phyloP scores from a whole-genome alignment of 164 flowering plant genomes.

The Umbilicus rupestris region DNA sequence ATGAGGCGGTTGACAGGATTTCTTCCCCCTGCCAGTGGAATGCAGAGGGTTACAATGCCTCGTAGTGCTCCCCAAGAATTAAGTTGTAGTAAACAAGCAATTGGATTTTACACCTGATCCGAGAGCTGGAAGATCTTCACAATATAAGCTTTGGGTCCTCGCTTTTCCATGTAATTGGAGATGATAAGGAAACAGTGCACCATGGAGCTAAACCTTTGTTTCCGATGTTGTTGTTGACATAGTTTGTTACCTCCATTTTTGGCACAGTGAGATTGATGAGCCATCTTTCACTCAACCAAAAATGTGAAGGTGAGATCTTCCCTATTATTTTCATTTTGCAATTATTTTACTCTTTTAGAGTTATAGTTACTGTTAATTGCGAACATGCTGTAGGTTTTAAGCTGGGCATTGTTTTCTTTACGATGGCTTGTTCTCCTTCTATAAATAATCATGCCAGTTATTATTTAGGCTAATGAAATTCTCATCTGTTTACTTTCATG shows the following conservation, averaged over 20 bases:
- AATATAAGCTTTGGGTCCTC: slow-evolving; percentile 89
- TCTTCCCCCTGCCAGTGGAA: no score
- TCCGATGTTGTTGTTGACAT: slow-evolving; percentile 83
- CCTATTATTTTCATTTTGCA: background rate
- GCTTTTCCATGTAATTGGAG: slow-evolving; percentile 91
- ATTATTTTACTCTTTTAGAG: background rate
- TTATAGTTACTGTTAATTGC: background rate
- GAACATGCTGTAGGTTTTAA: background rate
- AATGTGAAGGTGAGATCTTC: slow-evolving; percentile 48
- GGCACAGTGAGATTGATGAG: slow-evolving; percentile 98
- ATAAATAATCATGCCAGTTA: no score
- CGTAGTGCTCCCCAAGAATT: no score
- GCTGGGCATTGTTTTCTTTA: background rate
- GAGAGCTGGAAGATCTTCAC: slow-evolving; percentile 78
- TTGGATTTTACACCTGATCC: slow-evolving; percentile 98
- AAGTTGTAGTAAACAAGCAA: slow-evolving; percentile 92
- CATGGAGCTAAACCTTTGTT: slow-evolving; percentile 96
- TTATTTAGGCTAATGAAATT: no score
- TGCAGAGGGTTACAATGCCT: no score
- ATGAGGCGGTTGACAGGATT: background rate
- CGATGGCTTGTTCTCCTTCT: no score
- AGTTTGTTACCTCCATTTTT: slow-evolving; percentile 87
- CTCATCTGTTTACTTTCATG: background rate
- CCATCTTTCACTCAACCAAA: slow-evolving; percentile 96
- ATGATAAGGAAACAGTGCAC: slow-evolving; percentile 95